A percentile compares a stretch with the other conserved stretches of the same genome.
Evolutionary conservation across 2,329 filamentous ascomycete species (phyloP).

Genomic region (Sporothrix inflata): DNA sequence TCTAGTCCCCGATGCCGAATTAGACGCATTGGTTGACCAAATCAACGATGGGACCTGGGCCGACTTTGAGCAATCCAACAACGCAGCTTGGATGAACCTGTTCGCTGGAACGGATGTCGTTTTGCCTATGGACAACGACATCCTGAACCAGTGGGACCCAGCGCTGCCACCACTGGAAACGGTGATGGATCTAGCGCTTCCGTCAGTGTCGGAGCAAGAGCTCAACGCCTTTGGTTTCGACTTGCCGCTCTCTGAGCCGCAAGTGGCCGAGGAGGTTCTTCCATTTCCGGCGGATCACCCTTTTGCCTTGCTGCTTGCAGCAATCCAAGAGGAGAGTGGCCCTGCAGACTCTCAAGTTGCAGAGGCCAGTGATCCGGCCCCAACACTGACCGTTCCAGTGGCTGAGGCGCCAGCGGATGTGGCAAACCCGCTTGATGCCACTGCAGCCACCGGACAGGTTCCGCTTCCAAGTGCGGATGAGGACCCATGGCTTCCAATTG

Average conservation of each 20-base stretch:
- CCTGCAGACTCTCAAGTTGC: background rate
- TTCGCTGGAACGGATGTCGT: too few species aligned
- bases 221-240: background rate
- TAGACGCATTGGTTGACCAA: background rate
- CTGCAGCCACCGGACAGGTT: background rate
- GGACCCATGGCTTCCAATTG: background rate
- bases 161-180: background rate
- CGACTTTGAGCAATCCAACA: background rate
- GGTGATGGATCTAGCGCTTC: background rate
- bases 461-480: background rate
- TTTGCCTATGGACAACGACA: background rate
- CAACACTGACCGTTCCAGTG: background rate
- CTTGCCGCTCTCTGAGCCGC: background rate
- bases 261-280: background rate
- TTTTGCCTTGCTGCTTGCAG: background rate
- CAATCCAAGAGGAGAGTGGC: background rate
- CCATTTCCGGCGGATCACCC: background rate
- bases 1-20: background rate
- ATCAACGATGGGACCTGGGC: background rate
- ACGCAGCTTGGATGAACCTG: background rate
- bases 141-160: background rate
- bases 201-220: background rate
- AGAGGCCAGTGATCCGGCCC: background rate
- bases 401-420: background rate
- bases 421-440: background rate